A percentile compares a stretch with the other conserved stretches of the same genome.
These are phyloP conservation scores for Astrothelium subdiscretum DNA, from an alignment of 495 filamentous ascomycete genomes.

Conservation along the genomic window DNA sequence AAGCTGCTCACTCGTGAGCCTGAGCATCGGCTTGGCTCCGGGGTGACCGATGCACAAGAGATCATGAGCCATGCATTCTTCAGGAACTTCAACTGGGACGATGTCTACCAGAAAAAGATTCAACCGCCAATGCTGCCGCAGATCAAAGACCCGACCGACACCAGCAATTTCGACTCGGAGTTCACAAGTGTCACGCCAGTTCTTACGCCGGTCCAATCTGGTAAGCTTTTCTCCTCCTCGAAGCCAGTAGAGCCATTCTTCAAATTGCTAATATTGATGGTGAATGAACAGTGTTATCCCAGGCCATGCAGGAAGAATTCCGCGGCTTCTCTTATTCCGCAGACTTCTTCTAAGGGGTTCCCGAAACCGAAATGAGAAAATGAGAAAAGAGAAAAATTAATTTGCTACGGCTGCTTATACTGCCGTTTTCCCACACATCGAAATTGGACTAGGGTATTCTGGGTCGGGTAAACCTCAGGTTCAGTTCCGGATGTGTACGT, in stretches of 20 bases:
- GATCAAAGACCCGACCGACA: constrained; percentile 87
- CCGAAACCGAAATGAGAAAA: neutral
- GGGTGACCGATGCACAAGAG: constrained; percentile 96
- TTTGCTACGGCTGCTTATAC: neutral
- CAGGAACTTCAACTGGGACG: constrained; percentile 95
- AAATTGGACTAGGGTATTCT: neutral
- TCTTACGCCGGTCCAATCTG: constrained; percentile 91
- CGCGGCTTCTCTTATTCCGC: constrained; percentile 94
- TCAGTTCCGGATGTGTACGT: neutral
- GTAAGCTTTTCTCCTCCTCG: constrained; percentile 41
- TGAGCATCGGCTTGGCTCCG: constrained; percentile 80
- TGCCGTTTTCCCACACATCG: neutral
- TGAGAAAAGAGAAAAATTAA: neutral
- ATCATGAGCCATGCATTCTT: constrained; percentile 99
- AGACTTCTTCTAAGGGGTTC: constrained; percentile 43
- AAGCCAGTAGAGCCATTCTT: neutral
- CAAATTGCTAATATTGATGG: neutral
- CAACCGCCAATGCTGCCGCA: constrained; percentile 78
- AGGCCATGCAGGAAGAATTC: constrained; percentile 99
- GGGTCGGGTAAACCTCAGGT: neutral
- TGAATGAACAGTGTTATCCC: constrained; percentile 63
- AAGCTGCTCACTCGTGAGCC: constrained; percentile 95
- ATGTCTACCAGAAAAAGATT: constrained; percentile 89
- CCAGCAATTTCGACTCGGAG: constrained; percentile 97
- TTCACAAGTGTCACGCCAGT: constrained; percentile 98